A percentile compares a stretch with the other conserved stretches of the same genome.
Conservation (phyloP, 2,329 filamentous ascomycete genomes). For the Aspergillus sp. region DNA sequence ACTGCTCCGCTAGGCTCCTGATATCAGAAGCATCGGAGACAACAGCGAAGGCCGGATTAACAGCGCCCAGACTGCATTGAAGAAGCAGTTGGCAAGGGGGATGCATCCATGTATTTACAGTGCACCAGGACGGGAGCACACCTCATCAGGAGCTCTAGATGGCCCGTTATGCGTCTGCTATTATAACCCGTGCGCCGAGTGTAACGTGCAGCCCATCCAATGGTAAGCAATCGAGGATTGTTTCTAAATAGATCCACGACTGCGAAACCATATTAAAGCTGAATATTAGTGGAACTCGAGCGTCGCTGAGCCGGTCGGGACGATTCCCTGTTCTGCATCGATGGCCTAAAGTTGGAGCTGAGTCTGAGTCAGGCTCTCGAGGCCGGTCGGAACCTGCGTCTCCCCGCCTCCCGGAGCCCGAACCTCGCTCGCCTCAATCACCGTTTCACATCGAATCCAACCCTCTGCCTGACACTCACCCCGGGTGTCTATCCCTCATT, state of each 20-base stretch:
- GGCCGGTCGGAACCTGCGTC: conserved; percentile 26
- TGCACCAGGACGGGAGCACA: not conserved
- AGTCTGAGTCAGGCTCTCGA: conserved; percentile 2
- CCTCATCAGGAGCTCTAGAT: not conserved
- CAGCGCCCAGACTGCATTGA: not conserved
- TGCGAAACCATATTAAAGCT: not conserved
- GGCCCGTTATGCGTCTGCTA: conserved; percentile 18
- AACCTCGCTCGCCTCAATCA: conserved; percentile 25
- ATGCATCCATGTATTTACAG: not conserved
- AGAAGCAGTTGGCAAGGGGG: not conserved
- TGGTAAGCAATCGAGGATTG: not conserved
- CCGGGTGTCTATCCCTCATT: not conserved
- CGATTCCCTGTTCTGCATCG: not conserved
- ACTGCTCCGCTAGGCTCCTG: not conserved
- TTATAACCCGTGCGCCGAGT: conserved; percentile 19
- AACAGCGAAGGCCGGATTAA: not conserved
- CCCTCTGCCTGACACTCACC: conserved; percentile 3
- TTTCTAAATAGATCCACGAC: not conserved
- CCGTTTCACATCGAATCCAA: conserved; percentile 20
- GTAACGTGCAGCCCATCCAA: conserved; percentile 19
- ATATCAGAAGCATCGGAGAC: not conserved
- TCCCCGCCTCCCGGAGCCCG: conserved; percentile 38
- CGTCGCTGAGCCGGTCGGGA: too few relatives aligned
- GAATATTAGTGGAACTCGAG: too few relatives aligned
- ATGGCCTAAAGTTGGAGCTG: not conserved